Evolutionary conservation across 306 rosid genomes (phyloP).

Genomic region (Hippophae rhamnoides): DNA sequence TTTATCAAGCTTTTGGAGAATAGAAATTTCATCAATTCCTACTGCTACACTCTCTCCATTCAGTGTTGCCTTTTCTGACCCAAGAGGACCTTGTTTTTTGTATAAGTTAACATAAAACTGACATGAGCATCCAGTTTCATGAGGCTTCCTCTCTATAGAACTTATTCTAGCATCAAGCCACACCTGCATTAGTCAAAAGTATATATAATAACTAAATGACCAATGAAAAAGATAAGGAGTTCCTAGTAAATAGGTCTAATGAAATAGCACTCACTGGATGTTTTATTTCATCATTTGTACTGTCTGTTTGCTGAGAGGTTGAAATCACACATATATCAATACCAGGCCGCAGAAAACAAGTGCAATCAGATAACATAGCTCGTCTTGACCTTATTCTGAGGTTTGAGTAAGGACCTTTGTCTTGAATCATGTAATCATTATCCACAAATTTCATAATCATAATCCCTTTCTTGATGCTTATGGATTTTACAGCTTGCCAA

Average conservation of each 20-base stretch:
- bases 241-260: conserved; percentile 1
- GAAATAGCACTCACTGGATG: conserved; percentile 46
- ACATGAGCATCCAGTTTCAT: conserved; percentile 57
- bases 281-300: conserved; percentile 15
- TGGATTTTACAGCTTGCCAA: conserved; percentile 61
- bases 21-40: conserved; percentile 49
- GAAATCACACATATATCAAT: conserved; percentile 61
- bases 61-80: conserved; percentile 56
- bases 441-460: conserved; percentile 41
- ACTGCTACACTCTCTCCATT: conserved; percentile 40
- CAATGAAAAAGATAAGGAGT: conserved; percentile 7
- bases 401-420: conserved; percentile 51
- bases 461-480: conserved; percentile 49
- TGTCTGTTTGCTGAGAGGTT: conserved; percentile 15
- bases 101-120: conserved; percentile 61
- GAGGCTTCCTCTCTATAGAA: conserved; percentile 74
- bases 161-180: conserved; percentile 84
- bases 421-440: conserved; percentile 29
- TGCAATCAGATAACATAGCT: conserved; percentile 64
- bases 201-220: not conserved
- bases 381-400: conserved; percentile 62
- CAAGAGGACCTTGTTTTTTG: conserved; percentile 68
- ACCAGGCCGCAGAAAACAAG: conserved; percentile 63
- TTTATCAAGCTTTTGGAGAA: conserved; percentile 59
- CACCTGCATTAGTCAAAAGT: conserved; percentile 29